Percentiles rank a stretch among this genome's conserved stretches.
These are phyloP conservation scores for Oenanthe sinensis DNA, from an alignment of 129 eudicot species.

Conservation along the genomic window DNA sequence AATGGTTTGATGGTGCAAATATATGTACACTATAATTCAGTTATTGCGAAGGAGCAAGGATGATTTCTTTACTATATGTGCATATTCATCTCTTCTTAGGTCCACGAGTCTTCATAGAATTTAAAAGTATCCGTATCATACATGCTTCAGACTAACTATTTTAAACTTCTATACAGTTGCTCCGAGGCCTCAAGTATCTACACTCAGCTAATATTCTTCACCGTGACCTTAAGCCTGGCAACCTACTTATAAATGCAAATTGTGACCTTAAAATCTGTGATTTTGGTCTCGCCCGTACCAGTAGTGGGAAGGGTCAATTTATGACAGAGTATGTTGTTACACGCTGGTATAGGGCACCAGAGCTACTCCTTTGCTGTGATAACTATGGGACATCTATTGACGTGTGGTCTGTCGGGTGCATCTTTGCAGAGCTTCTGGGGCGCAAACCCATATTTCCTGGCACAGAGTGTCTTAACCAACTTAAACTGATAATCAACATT, in stretches of 20 bases:
- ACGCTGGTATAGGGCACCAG: slow-evolving; percentile 56
- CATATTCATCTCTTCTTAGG: background rate
- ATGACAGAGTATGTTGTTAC: slow-evolving; percentile 59
- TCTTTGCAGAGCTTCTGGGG: slow-evolving; percentile 53
- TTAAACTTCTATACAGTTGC: slow-evolving; percentile 26
- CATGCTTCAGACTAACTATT: background rate
- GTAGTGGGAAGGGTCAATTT: slow-evolving; percentile 40
- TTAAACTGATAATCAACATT: slow-evolving; percentile 39
- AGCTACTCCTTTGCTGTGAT: slow-evolving; percentile 50
- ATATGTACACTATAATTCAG: background rate
- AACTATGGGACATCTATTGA: slow-evolving; percentile 49
- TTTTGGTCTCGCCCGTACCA: slow-evolving; percentile 49
- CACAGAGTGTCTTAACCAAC: slow-evolving; percentile 52
- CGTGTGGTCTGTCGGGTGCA: slow-evolving; percentile 54
- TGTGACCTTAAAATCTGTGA: slow-evolving; percentile 47
- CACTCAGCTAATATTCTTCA: slow-evolving; percentile 54
- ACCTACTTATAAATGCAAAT: slow-evolving; percentile 45
- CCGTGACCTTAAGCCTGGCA: slow-evolving; percentile 51
- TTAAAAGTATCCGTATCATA: background rate
- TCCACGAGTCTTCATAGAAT: background rate
- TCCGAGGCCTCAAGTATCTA: slow-evolving; percentile 47
- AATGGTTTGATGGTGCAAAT: background rate
- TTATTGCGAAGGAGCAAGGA: background rate
- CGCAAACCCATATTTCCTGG: slow-evolving; percentile 48
- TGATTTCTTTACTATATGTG: background rate